Base-by-base conservation (phyloP, 2,329 filamentous ascomycete species). In the Pochonia chlamydosporia region DNA sequence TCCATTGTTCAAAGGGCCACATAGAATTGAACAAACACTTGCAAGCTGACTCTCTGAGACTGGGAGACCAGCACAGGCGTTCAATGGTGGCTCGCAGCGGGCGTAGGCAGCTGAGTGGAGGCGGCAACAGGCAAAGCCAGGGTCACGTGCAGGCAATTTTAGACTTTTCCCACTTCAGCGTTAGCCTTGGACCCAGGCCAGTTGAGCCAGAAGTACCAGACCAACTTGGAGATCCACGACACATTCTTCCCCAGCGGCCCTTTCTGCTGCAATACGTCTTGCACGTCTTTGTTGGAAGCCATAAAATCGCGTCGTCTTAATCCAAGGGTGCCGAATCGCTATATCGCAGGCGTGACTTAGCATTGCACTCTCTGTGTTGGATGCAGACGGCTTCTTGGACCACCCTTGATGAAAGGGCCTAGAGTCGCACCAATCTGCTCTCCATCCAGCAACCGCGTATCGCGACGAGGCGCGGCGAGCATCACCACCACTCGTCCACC, bases 351-450 rank as follows among this genome's bases (percentile, higher is more conserved):
- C 56, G 50, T 52, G 44, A 48, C 49, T 39, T 43, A 52, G 46
- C 51, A 62, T 61, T 64, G 57, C 57, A 59, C 55, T 49, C 54
- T 56, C 51, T 52, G 51, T 57, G 59, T 55, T 63, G 59, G 59
- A 61, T 63, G 61, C 57, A 55, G 58, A 56, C 57, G 56, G 44
- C 52, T 54, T 53, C 47, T 54, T 60, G 54, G 57, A 59, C 57
- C 62, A 59, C 58, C 57, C 56, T 66, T 57, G 60, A 67, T 59
- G 55, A 62, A 64, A 61, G 57, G 62, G 56, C 63, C 61, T 65
- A 60, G 62, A 65, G 67, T 70, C 65, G 66, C 63, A 70, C 66
- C 66, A 62, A 58, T 58, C 59, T 59, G 58, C 58, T 57, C 58
- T 58, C 60, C 55, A 60, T 52, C 49, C 52, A 42, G 45, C 56